Evolutionary conservation across 495 filamentous ascomycete species (phyloP).

Genomic region (Aspergillus nidulans): DNA sequence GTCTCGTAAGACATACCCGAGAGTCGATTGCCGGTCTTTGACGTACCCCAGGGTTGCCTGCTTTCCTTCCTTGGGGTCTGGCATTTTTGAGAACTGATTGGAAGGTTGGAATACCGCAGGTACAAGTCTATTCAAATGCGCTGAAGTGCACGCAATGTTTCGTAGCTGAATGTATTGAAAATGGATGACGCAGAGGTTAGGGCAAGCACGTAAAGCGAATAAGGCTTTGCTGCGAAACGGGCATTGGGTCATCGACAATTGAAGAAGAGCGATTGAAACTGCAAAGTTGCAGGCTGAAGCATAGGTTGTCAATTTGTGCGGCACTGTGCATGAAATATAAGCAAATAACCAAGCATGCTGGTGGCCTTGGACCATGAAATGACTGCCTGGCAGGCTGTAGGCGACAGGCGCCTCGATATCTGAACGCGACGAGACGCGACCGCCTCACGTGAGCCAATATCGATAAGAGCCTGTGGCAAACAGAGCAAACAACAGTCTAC

Average conservation of each 20-base stretch:
- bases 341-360: not conserved
- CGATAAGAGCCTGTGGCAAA: not conserved
- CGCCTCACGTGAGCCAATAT: slow-evolving; percentile 27
- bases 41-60: slow-evolving; percentile 96
- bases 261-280: slow-evolving; percentile 17
- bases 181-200: not conserved
- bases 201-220: not conserved
- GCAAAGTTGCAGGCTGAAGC: slow-evolving; percentile 22
- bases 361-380: not conserved
- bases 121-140: not conserved
- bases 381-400: slow-evolving; percentile 13
- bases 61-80: slow-evolving; percentile 49
- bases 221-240: slow-evolving; percentile 4
- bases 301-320: slow-evolving; percentile 24
- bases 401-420: slow-evolving; percentile 9
- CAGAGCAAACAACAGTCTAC: slow-evolving; percentile 5
- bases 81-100: slow-evolving; percentile 23
- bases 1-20: slow-evolving; percentile 64
- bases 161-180: not conserved
- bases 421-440: slow-evolving; percentile 41
- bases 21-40: slow-evolving; percentile 68
- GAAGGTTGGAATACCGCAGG: not conserved
- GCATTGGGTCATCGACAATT: slow-evolving; percentile 13
- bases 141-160: not conserved
- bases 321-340: not conserved